phyloP scores from a whole-genome alignment of 345 rosid genomes.

The Salix purpurea region DNA sequence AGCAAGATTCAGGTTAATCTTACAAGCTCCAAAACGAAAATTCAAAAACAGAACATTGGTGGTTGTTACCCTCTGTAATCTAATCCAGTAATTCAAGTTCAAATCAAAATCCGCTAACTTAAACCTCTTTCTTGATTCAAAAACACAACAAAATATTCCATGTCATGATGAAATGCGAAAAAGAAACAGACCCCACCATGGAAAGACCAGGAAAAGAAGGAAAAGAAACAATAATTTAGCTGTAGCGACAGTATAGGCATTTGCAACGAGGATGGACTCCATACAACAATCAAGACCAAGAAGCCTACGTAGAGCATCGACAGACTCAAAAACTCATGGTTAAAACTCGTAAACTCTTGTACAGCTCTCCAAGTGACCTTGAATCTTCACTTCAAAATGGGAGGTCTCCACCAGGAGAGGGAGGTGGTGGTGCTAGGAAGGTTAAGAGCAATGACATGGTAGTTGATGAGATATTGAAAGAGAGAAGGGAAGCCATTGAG shows the following conservation, averaged over 20 bases:
- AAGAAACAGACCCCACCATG: constrained; percentile 29
- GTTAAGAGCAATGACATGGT: constrained; percentile 39
- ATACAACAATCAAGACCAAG: constrained; percentile 26
- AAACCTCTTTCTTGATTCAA: constrained; percentile 2
- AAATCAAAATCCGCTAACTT: constrained; percentile 20
- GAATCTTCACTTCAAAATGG: constrained; percentile 46
- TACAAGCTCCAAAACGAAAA: constrained; percentile 1
- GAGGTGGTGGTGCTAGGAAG: constrained; percentile 27
- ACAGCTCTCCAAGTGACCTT: constrained; percentile 43
- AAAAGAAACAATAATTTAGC: constrained; percentile 11
- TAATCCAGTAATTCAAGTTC: constrained; percentile 18
- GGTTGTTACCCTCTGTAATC: constrained; percentile 19
- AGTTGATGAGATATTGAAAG: constrained; percentile 27
- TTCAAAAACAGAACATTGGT: constrained; percentile 26
- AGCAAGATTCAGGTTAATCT: not conserved
- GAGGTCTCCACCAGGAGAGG: constrained; percentile 4
- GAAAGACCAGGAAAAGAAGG: constrained; percentile 18
- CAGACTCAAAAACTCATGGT: constrained; percentile 22
- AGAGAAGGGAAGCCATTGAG: constrained; percentile 42
- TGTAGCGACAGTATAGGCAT: constrained; percentile 22
- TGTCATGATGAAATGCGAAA: constrained; percentile 1
- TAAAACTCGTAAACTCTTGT: constrained; percentile 23
- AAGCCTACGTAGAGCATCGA: constrained; percentile 18
- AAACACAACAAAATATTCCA: not conserved
- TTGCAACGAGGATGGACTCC: constrained; percentile 39